phyloP scores from a whole-genome alignment of 2,329 filamentous ascomycete genomes.

The Cladorrhinum sp. region DNA sequence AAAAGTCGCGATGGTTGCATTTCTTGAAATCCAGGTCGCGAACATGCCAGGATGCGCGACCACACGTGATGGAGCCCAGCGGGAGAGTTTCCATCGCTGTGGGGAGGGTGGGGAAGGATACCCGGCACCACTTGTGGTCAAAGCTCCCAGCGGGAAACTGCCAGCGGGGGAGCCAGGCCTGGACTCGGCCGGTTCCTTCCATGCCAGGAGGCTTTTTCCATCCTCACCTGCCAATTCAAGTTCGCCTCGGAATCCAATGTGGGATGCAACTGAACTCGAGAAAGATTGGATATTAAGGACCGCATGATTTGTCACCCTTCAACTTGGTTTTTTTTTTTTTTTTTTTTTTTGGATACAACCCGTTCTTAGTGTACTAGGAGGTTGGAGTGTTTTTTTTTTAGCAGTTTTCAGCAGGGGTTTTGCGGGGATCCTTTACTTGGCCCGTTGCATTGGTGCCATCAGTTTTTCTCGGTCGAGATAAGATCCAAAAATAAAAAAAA shows the following conservation, averaged over 20 bases:
- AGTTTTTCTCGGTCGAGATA: background rate
- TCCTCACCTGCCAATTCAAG: too few relatives aligned
- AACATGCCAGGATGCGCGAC: background rate
- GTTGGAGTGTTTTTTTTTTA: background rate
- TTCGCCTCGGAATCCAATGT: too few relatives aligned
- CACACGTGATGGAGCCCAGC: background rate
- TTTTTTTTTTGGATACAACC: background rate
- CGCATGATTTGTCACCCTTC: too few relatives aligned
- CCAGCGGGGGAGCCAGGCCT: too few relatives aligned
- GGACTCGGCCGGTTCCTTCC: too few relatives aligned
- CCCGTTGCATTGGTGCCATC: background rate
- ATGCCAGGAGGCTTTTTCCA: too few relatives aligned
- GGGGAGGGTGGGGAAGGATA: background rate
- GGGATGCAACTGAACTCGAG: too few relatives aligned
- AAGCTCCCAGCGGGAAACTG: background rate
- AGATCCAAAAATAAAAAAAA: background rate
- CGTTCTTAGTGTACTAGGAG: background rate
- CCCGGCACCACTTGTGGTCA: too few relatives aligned
- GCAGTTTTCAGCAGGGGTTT: background rate
- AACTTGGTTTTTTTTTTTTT: background rate
- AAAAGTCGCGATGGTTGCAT: background rate
- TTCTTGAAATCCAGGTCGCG: background rate
- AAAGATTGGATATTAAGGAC: too few relatives aligned
- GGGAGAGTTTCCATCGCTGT: background rate
- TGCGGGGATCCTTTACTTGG: background rate